Percentiles rank a stretch among this genome's conserved stretches.
phyloP scores from a whole-genome alignment of 192 early-diverging fungal species.

The Chytriomyces sp. region DNA sequence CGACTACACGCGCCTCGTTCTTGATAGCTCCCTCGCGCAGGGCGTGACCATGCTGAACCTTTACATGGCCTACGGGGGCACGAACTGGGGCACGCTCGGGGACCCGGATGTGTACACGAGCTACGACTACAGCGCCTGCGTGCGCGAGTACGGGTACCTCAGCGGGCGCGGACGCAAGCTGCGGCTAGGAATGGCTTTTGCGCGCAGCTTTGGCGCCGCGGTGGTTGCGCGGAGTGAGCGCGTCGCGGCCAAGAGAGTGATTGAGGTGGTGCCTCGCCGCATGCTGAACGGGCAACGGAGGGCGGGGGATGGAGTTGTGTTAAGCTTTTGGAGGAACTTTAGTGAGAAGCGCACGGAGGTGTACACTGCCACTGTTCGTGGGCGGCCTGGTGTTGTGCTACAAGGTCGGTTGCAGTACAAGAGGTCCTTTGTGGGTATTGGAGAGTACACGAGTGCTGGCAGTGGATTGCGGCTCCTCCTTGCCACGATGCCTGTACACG shows the following conservation, averaged over 20 bases:
- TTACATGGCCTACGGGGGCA: conserved; percentile 79
- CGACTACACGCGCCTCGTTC: conserved; percentile 61
- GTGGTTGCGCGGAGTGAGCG: conserved; percentile 53
- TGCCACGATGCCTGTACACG: conserved; percentile 61
- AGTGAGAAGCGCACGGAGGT: conserved; percentile 35
- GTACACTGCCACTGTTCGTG: conserved; percentile 43
- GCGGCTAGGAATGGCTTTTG: conserved; percentile 60
- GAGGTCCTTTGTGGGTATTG: conserved; percentile 63
- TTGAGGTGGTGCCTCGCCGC: conserved; percentile 15
- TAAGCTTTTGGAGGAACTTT: conserved; percentile 71
- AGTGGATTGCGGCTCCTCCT: conserved; percentile 51
- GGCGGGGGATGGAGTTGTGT: background rate
- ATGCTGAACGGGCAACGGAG: background rate
- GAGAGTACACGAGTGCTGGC: conserved; percentile 52
- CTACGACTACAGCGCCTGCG: conserved; percentile 77
- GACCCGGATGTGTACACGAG: conserved; percentile 72
- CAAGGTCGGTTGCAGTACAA: conserved; percentile 58
- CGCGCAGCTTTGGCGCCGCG: conserved; percentile 59
- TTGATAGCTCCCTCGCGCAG: conserved; percentile 68
- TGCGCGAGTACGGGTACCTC: conserved; percentile 68
- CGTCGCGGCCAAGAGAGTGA: conserved; percentile 33
- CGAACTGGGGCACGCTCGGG: conserved; percentile 78
- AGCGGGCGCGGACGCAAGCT: conserved; percentile 65
- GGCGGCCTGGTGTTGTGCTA: conserved; percentile 31
- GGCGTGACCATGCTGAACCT: conserved; percentile 64